phyloP scores from a whole-genome alignment of 2,329 filamentous ascomycete species.

The Thelonectria olida region DNA sequence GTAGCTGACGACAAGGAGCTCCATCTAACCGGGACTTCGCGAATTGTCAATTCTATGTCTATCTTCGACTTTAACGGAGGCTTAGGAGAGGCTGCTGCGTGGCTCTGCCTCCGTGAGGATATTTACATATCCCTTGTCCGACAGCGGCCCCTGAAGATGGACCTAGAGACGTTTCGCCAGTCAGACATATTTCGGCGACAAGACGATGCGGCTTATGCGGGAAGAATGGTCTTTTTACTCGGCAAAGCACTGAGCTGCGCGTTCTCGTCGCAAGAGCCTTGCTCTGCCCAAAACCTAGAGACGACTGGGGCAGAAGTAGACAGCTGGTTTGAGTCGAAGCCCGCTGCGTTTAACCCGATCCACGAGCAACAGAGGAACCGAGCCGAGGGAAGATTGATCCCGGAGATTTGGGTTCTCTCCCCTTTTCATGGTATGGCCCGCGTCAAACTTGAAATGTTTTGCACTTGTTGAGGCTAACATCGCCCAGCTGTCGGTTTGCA shows the following conservation, averaged over 20 bases:
- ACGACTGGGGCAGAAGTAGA: conserved; percentile 8
- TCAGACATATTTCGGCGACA: conserved; percentile 21
- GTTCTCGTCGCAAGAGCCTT: conserved; percentile 7
- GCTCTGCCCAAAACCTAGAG: conserved; percentile 9
- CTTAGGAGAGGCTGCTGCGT: conserved; percentile 29
- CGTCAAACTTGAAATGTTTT: background rate
- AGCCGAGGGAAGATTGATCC: conserved; percentile 13
- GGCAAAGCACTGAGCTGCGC: conserved; percentile 18
- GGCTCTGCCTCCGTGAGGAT: conserved; percentile 28
- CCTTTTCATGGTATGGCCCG: conserved; percentile 17
- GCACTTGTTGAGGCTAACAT: background rate
- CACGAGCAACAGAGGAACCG: conserved; percentile 17
- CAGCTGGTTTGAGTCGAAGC: conserved; percentile 20
- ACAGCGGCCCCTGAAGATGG: conserved; percentile 23
- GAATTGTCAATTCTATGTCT: conserved; percentile 32
- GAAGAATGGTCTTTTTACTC: conserved; percentile 18
- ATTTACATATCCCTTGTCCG: conserved; percentile 28
- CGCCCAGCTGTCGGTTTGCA: conserved; percentile 19
- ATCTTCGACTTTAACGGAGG: conserved; percentile 30
- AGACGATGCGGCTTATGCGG: conserved; percentile 27
- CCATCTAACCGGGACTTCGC: conserved; percentile 27
- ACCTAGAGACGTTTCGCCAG: conserved; percentile 28
- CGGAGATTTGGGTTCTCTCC: conserved; percentile 23
- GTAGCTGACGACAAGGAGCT: conserved; percentile 29
- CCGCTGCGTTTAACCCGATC: conserved; percentile 21